Evolutionary conservation across 139 green algal species (phyloP), one percentile per base, ranked within the genome.

Genomic region (Trebouxia sp.): DNA sequence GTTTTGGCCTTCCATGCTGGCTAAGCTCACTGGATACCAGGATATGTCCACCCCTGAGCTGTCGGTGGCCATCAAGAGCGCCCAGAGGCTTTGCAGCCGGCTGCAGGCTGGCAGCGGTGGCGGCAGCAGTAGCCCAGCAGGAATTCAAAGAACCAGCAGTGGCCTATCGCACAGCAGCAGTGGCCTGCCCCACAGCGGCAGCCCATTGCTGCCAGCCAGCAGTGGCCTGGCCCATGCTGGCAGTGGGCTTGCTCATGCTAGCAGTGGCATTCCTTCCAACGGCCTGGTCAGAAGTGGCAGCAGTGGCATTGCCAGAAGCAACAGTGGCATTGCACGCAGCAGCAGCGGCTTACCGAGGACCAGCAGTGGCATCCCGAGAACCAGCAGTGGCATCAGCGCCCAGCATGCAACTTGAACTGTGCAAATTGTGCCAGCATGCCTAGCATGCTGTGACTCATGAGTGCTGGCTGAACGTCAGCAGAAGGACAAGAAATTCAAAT

Each of bases 1-100:
- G 30, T 97, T 95, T 81, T 97, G 93, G 93, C 93, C 93, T 47
- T 89, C 87, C 66, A 93, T 92, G 85, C 86, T 97, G 50, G 90
- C 93, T 30, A 94, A 93, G 78, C 79, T 97, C 11, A 96, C 92
- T 15, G 90, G 90, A 5, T 97, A 96, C 70, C 67, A 90, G 43
- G 93, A 97, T 79, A 91, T 97, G 85, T 85, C 55, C 32, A 92
- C 90, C 24, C 90, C 91, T 0, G 92, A 96, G 87, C 85, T 96
- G 11, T 87, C 86, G 0, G 87, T 93, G 28, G 93, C 93, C 20
- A 92, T 97, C 58, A 91, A 93, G 56, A 84, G 90, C 8, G 90
- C 92, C 11, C 92, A 96, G 88, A 88, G 90, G 70, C 82, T 95
- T 32, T 90, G 85, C 37, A 47, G 32, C 28, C 47, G 74, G 2